phyloP scores from a whole-genome alignment of 2,329 filamentous ascomycete genomes.

The Penicillium sp. region DNA sequence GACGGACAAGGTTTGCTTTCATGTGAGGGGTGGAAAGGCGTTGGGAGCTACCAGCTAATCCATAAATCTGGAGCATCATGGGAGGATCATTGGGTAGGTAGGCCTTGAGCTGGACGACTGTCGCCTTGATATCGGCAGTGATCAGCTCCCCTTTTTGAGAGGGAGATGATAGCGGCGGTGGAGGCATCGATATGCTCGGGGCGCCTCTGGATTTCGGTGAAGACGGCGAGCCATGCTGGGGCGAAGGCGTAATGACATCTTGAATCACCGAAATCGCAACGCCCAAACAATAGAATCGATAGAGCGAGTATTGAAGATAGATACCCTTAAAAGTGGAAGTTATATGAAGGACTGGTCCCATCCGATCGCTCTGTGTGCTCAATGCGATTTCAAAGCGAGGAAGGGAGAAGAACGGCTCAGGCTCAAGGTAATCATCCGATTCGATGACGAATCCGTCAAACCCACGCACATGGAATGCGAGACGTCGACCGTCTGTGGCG shows the following conservation, averaged over 20 bases:
- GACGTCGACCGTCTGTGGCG: slow-evolving; percentile 71
- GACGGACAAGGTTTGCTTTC: slow-evolving; percentile 70
- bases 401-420: slow-evolving; percentile 80
- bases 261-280: slow-evolving; percentile 74
- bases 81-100: slow-evolving; percentile 85
- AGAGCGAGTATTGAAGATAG: slow-evolving; percentile 84
- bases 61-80: slow-evolving; percentile 85
- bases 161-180: slow-evolving; percentile 25
- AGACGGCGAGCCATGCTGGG: slow-evolving; percentile 15
- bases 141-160: slow-evolving; percentile 61
- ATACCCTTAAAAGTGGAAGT: slow-evolving; percentile 78
- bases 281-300: slow-evolving; percentile 85
- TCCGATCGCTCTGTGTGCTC: slow-evolving; percentile 78
- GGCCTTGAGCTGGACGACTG: slow-evolving; percentile 82
- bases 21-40: slow-evolving; percentile 84
- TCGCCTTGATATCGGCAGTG: slow-evolving; percentile 76
- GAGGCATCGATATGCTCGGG: slow-evolving; percentile 20
- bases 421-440: slow-evolving; percentile 76
- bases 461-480: slow-evolving; percentile 77
- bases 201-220: slow-evolving; percentile 16
- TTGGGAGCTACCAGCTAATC: slow-evolving; percentile 77
- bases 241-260: slow-evolving; percentile 57
- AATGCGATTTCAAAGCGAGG: slow-evolving; percentile 85
- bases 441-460: slow-evolving; percentile 91
- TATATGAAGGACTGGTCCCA: slow-evolving; percentile 84